Evolutionary conservation across 2,329 filamentous ascomycete species (phyloP).

Genomic region (Talaromyces islandicus): DNA sequence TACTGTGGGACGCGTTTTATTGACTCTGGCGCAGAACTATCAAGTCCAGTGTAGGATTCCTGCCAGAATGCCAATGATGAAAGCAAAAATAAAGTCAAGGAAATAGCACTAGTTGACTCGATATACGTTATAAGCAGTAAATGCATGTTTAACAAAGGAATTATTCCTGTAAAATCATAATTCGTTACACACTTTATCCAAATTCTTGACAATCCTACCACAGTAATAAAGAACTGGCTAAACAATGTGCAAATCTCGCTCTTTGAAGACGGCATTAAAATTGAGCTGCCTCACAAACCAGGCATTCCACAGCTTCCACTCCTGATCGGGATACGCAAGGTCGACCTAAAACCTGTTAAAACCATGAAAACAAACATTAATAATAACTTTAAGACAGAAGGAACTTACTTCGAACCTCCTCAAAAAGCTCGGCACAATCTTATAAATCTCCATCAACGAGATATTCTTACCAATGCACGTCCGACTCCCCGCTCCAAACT

Average conservation of each 20-base stretch:
- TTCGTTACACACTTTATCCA: not conserved
- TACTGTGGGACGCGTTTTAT: not conserved
- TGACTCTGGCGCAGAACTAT: not conserved
- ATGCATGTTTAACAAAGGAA: too few relatives aligned
- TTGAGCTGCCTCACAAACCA: slow-evolving; percentile 4
- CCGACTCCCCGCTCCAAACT: slow-evolving; percentile 31
- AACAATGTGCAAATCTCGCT: not conserved
- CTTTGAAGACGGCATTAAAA: slow-evolving; percentile 2
- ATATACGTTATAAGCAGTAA: not conserved
- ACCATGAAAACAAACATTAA: slow-evolving; percentile 31
- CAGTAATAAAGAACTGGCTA: too few relatives aligned
- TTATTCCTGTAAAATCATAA: not conserved
- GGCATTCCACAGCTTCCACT: slow-evolving; percentile 3
- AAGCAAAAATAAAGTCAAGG: too few relatives aligned
- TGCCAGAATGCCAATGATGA: too few relatives aligned
- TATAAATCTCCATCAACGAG: slow-evolving; percentile 21
- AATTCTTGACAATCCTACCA: too few relatives aligned
- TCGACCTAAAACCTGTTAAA: slow-evolving; percentile 32
- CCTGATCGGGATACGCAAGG: slow-evolving; percentile 3
- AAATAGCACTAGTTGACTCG: not conserved
- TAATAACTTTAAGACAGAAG: not conserved
- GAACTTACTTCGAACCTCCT: slow-evolving; percentile 39
- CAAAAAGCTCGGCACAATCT: slow-evolving; percentile 35
- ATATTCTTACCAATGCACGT: slow-evolving; percentile 46
- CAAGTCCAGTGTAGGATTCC: not conserved